Base-by-base conservation (phyloP, 2,329 filamentous ascomycete genomes). In the Emericellopsis cladophorae region DNA sequence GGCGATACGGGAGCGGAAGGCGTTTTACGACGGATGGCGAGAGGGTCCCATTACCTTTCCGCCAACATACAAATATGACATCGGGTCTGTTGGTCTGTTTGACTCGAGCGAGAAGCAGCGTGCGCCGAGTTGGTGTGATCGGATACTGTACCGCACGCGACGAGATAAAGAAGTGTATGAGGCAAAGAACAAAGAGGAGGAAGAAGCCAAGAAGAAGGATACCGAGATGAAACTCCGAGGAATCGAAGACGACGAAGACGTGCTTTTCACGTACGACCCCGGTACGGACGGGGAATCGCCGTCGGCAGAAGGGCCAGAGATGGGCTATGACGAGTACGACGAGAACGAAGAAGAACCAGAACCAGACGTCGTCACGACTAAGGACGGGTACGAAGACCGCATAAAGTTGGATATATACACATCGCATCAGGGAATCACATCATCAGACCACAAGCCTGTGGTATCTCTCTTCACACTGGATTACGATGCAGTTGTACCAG, bases 1-100 rank as follows among this genome's bases (percentile, higher is more conserved):
- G 42, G 75, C 86, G 44, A 88, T 94, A 50, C 77, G 73, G 48
- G 65, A 76, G 32, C 74, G 77, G n/a, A 92, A 84, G 54, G 79
- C 80, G 0, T 94, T 98, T 46, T 77, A 94, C 44, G 85, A 95
- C 46, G 90, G 89, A 1, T 98, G 92, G 89, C 73, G 74, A 39
- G 92, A 98, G 66, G 92, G 89, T 0, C 70, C 78, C 1, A 89
- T 98, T 42, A 76, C 76, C 1, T 98, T 98, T 53, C 58, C 96
- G 14, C 92, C 92, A 2, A 93, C 92, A 0, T 98, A 98, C 61
- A 98, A 98, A 59, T 98, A 98, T 51, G 93, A 98, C 53, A 71
- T 95, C 23, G 92, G 92, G n/a, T 94, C 84, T 24, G 77, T 95
- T 26, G 85, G 85, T 2, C 74, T 88, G 24, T 98, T 95, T 56